These are phyloP conservation scores for Saccharomyces hybrid DNA, from an alignment of 1,139 yeast genomes.

Conservation along the genomic window DNA sequence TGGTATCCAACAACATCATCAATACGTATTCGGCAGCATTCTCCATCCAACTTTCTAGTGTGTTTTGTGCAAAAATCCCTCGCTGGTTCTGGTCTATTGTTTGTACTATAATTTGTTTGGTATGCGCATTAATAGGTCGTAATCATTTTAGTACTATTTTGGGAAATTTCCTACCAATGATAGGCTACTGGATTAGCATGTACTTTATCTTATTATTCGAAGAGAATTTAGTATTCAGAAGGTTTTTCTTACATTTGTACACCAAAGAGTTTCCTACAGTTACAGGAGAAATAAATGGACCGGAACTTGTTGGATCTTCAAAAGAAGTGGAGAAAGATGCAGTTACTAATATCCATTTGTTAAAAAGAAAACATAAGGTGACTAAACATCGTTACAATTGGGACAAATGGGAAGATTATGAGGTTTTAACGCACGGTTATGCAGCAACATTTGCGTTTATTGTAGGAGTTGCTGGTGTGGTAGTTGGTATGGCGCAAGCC, in stretches of 20 bases:
- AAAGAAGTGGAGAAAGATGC: constrained; percentile 6
- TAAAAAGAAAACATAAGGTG: constrained; percentile 16
- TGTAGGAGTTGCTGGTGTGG: constrained; percentile 67
- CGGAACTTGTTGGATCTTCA: not conserved
- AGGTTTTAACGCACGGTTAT: constrained; percentile 50
- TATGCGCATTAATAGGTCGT: constrained; percentile 70
- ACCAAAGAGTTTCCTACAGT: constrained; percentile 44
- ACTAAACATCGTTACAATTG: constrained; percentile 48
- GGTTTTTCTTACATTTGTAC: constrained; percentile 42
- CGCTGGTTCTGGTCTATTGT: constrained; percentile 72
- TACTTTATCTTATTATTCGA: constrained; percentile 65
- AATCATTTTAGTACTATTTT: constrained; percentile 66
- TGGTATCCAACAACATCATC: constrained; percentile 72
- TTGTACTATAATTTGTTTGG: constrained; percentile 58
- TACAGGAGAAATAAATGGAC: not conserved
- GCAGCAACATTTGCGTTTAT: constrained; percentile 58
- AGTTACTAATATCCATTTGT: constrained; percentile 13
- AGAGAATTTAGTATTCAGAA: constrained; percentile 69
- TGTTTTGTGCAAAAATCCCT: constrained; percentile 56
- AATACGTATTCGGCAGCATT: constrained; percentile 83
- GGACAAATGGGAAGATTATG: constrained; percentile 55
- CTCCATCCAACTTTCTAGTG: constrained; percentile 65
- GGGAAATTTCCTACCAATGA: constrained; percentile 88
- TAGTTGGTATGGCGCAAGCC: constrained; percentile 75
- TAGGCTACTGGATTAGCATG: constrained; percentile 89